Evolutionary conservation across 805 yeast species (phyloP).

Genomic region (Kuraishia cidri): DNA sequence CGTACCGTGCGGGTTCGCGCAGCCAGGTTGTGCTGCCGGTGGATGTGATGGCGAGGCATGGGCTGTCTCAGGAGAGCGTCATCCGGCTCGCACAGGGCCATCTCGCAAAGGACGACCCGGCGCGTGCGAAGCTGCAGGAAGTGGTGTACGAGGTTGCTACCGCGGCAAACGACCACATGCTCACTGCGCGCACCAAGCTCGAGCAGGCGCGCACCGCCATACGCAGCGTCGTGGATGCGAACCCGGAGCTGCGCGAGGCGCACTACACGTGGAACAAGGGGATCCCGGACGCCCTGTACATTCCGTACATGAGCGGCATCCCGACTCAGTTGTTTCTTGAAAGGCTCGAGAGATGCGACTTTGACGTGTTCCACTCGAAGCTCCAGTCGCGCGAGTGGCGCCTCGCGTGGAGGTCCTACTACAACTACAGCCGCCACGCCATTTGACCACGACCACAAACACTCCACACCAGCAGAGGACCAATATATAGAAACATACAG

Average conservation of each 20-base stretch:
- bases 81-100: slow-evolving; percentile 39
- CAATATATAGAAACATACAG: too few relatives aligned
- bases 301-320: slow-evolving; percentile 60
- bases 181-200: slow-evolving; percentile 57
- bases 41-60: slow-evolving; percentile 42
- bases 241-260: slow-evolving; percentile 8
- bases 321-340: slow-evolving; percentile 59
- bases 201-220: slow-evolving; percentile 26
- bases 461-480: too few relatives aligned
- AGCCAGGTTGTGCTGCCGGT: slow-evolving; percentile 54
- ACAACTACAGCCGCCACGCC: too few relatives aligned
- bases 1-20: slow-evolving; percentile 42
- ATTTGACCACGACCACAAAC: too few relatives aligned
- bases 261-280: slow-evolving; percentile 30
- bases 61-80: slow-evolving; percentile 56
- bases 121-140: slow-evolving; percentile 35
- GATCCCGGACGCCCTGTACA: slow-evolving; percentile 54
- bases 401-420: slow-evolving; percentile 52
- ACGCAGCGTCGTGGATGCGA: slow-evolving; percentile 14
- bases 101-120: slow-evolving; percentile 16
- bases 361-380: slow-evolving; percentile 42
- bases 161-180: slow-evolving; percentile 70
- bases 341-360: slow-evolving; percentile 51
- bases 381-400: slow-evolving; percentile 52
- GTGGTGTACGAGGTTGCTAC: slow-evolving; percentile 64